phyloP scores from a whole-genome alignment of 2,329 filamentous ascomycete genomes.

The Exophiala spinifera region DNA sequence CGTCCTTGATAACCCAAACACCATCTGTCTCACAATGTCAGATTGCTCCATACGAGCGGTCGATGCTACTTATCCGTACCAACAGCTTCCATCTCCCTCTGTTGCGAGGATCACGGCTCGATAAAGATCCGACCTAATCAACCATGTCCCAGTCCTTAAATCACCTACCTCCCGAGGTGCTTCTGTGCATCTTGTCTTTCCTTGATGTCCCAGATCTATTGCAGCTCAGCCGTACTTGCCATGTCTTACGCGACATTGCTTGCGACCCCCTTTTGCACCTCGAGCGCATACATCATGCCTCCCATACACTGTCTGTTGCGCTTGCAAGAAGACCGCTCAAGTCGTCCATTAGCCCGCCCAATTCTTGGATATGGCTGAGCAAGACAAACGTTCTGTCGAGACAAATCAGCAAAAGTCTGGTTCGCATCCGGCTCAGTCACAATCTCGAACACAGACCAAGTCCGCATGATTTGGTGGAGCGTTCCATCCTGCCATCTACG shows the following conservation, averaged over 20 bases:
- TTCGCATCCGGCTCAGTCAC: constrained; percentile 63
- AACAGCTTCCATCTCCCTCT: neutral
- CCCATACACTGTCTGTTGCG: constrained; percentile 53
- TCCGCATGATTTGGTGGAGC: constrained; percentile 58
- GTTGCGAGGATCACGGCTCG: neutral
- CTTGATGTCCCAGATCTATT: constrained; percentile 49
- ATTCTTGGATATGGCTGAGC: constrained; percentile 64
- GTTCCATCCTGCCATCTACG: constrained; percentile 63
- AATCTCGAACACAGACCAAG: constrained; percentile 60
- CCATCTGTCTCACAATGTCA: neutral
- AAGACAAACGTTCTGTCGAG: constrained; percentile 64
- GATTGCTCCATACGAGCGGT: neutral
- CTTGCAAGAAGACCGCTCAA: constrained; percentile 58
- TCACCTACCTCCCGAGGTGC: constrained; percentile 42
- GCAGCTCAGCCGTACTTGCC: constrained; percentile 48
- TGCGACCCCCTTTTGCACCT: constrained; percentile 64
- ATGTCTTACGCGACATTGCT: constrained; percentile 60
- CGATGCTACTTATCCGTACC: neutral
- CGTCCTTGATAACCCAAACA: neutral
- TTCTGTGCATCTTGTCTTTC: constrained; percentile 44
- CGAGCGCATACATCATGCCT: constrained; percentile 58
- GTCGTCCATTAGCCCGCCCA: constrained; percentile 59
- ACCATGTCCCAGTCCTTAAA: constrained; percentile 16
- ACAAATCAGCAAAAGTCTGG: constrained; percentile 60
- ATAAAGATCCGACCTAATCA: neutral